phyloP scores from a whole-genome alignment of 257 asterid genomes.

The Striga asiatica region DNA sequence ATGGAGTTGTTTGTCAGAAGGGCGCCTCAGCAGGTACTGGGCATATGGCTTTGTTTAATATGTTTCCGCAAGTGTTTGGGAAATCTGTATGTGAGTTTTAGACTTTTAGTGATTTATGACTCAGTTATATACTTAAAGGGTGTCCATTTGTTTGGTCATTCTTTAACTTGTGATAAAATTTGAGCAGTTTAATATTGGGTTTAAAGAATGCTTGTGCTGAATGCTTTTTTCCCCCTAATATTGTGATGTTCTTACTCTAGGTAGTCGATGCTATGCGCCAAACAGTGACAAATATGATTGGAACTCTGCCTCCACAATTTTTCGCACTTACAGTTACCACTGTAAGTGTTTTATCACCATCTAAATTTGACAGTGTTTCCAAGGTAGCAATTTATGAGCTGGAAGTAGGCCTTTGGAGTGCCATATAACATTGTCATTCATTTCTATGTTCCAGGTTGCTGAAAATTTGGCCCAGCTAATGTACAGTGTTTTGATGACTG shows the following conservation, averaged over 20 bases:
- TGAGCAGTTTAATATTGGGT: not conserved
- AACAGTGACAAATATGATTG: conserved; percentile 93
- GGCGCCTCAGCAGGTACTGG: conserved; percentile 83
- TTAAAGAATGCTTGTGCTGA: not conserved
- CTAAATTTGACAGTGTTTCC: not conserved
- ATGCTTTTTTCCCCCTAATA: not conserved
- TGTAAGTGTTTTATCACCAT: conserved; percentile 30
- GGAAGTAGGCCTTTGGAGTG: conserved; percentile 7
- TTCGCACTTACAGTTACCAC: conserved; percentile 85
- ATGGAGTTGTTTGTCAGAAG: conserved; percentile 88
- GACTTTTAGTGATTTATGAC: too few relatives aligned
- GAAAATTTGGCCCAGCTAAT: conserved; percentile 96
- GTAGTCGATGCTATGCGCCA: conserved; percentile 99
- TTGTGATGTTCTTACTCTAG: conserved; percentile 26
- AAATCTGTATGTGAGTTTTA: too few relatives aligned
- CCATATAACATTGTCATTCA: conserved; percentile 15
- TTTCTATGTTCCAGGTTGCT: conserved; percentile 51
- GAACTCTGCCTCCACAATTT: conserved; percentile 92
- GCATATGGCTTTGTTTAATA: not conserved
- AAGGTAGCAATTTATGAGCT: not conserved
- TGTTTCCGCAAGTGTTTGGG: conserved; percentile 19
- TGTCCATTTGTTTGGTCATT: not conserved
- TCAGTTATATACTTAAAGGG: not conserved
- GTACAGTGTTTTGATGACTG: conserved; percentile 98
- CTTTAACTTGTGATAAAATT: not conserved